Evolutionary conservation across 2,329 filamentous ascomycete species (phyloP).

Genomic region (Emericellopsis atlantica): DNA sequence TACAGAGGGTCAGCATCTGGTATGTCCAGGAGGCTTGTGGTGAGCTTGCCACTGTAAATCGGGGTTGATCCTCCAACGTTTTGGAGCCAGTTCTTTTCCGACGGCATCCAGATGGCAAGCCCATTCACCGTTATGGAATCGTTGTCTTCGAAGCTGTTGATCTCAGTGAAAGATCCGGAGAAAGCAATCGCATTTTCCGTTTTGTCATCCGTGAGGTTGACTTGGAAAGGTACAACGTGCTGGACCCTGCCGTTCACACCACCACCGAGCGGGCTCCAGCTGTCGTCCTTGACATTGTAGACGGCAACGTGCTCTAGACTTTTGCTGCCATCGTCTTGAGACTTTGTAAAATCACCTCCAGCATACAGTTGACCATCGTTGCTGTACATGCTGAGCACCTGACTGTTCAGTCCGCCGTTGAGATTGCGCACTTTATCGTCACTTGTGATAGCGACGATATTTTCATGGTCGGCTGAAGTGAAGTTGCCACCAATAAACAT

Average conservation of each 20-base stretch:
- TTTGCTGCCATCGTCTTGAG: slow-evolving; percentile 43
- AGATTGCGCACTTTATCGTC: slow-evolving; percentile 49
- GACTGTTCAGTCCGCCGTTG: slow-evolving; percentile 66
- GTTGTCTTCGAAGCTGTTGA: slow-evolving; percentile 56
- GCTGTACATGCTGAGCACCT: slow-evolving; percentile 59
- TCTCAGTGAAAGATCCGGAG: slow-evolving; percentile 65
- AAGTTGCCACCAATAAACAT: slow-evolving; percentile 82
- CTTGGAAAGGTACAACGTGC: slow-evolving; percentile 59
- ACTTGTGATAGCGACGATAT: slow-evolving; percentile 64
- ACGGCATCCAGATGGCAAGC: slow-evolving; percentile 88
- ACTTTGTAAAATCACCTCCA: slow-evolving; percentile 75
- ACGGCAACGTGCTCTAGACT: slow-evolving; percentile 65
- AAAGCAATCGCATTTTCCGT: slow-evolving; percentile 67
- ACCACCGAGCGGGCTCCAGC: slow-evolving; percentile 70
- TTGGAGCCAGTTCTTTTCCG: slow-evolving; percentile 73
- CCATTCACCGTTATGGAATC: slow-evolving; percentile 51
- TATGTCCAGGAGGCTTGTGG: slow-evolving; percentile 53
- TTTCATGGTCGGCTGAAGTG: slow-evolving; percentile 50
- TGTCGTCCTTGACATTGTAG: slow-evolving; percentile 55
- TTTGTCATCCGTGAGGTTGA: slow-evolving; percentile 61
- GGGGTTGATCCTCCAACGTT: slow-evolving; percentile 57
- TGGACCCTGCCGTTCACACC: slow-evolving; percentile 73
- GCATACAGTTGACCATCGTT: slow-evolving; percentile 61
- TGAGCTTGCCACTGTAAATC: slow-evolving; percentile 59
- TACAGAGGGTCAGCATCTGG: slow-evolving; percentile 55